Base-by-base conservation (phyloP, 2,329 filamentous ascomycete genomes). In the Penicillium frequentans region DNA sequence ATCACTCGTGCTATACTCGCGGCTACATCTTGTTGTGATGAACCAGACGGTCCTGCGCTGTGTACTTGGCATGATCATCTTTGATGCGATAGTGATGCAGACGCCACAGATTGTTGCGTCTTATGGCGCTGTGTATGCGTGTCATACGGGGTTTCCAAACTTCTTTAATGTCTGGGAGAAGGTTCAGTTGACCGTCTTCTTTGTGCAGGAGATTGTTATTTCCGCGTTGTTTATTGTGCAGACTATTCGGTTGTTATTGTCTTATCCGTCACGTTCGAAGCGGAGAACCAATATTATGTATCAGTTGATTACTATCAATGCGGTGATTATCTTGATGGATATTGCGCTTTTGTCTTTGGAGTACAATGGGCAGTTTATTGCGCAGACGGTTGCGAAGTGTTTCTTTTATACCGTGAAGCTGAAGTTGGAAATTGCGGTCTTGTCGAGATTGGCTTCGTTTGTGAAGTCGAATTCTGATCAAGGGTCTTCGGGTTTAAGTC, bases 1-100 rank as follows among this genome's bases (percentile, higher is more conserved):
- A 35, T 57, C 59, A 1, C 47, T 62, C n/a, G 57, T 62, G 6
- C 49, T 62, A 1, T 62, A 62, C 24, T 62, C 59, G 13, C 57
- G 59, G 26, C 55, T 62, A 3, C 59, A 62, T 43, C 49, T 62
- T 5, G 57, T 62, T 11, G 19, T 57, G 2, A n/a, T 31, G 1
- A 53, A 57, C 31, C 23, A 21, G 35, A 52, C 37, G 29, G n/a
- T 62, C 0, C 49, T 62, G 4, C 35, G 21, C 1, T 56, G 39
- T 13, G 54, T 62, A n/a, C 47, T 59, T 11, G 46, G 46, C 3
- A 57, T 60, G 55, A 62, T 62, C 14, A 60, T 62, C 14, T 46
- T 57, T 16, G 35, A 57, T 31, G 55, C 52, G 21, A 56, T 62
- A 13, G 16, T 37, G 5, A 26, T 62, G 27, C 52, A 54, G 39